These are phyloP conservation scores for Dioscorea zingiberensis DNA, from an alignment of 106 monocot genomes.

Conservation along the genomic window DNA sequence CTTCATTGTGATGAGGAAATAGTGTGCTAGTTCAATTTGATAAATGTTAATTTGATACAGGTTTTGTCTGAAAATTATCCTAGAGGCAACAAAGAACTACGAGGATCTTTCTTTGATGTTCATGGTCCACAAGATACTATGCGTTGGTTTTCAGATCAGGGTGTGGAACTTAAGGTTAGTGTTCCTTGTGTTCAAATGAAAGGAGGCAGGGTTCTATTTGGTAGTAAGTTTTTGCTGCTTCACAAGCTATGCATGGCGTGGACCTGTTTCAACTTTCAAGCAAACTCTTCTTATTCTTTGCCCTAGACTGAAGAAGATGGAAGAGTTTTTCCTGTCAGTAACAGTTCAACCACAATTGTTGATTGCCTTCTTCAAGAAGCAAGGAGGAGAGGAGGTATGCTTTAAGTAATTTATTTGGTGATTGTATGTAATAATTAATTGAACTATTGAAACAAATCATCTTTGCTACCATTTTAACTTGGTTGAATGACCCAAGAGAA, in stretches of 20 bases:
- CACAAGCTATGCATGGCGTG: too few species aligned
- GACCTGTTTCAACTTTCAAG: too few species aligned
- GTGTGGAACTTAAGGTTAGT: constrained; percentile 82
- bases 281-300: constrained; percentile 13
- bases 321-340: constrained; percentile 92
- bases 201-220: too few species aligned
- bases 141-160: constrained; percentile 77
- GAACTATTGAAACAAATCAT: too few species aligned
- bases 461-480: too few species aligned
- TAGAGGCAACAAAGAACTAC: constrained; percentile 84
- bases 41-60: constrained; percentile 22
- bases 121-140: constrained; percentile 96
- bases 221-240: too few species aligned
- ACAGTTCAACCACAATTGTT: constrained; percentile 73
- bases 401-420: neutral
- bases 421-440: neutral
- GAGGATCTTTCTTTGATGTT: constrained; percentile 72
- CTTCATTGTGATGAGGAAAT: too few species aligned
- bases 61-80: constrained; percentile 75
- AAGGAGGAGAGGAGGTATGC: constrained; percentile 66
- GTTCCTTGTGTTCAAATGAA: too few species aligned
- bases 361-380: constrained; percentile 91
- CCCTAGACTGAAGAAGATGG: constrained; percentile 92
- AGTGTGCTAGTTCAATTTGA: too few species aligned
- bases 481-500: too few species aligned